phyloP scores from a whole-genome alignment of 208 protist genomes.

The Leishmania mexicana region DNA sequence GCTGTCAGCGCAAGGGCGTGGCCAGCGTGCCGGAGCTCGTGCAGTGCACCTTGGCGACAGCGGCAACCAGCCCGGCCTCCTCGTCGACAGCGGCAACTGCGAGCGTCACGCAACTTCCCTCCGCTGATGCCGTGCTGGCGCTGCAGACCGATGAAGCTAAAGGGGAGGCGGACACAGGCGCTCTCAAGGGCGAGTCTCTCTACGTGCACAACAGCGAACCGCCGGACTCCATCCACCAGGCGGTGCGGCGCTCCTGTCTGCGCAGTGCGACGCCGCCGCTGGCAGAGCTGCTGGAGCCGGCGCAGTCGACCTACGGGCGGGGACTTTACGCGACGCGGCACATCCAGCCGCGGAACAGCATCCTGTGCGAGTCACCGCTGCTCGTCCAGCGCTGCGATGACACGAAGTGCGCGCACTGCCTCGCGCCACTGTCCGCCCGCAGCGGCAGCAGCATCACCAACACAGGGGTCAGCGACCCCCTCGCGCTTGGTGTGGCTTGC shows the following conservation, averaged over 20 bases:
- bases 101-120: conserved; percentile 1
- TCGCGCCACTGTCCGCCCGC: conserved; percentile 33
- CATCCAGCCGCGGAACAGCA: conserved; percentile 39
- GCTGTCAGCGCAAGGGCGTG: conserved; percentile 47
- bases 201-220: conserved; percentile 18
- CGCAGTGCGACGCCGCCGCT: conserved; percentile 29
- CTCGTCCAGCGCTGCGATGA: conserved; percentile 59
- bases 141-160: conserved; percentile 15
- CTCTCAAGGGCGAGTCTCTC: conserved; percentile 28
- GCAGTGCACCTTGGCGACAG: neutral
- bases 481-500: conserved; percentile 38
- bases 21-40: conserved; percentile 20
- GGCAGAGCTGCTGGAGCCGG: conserved; percentile 65
- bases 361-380: conserved; percentile 67
- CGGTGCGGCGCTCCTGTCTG: conserved; percentile 27
- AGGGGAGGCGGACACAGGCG: neutral
- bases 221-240: neutral
- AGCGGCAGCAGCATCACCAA: neutral
- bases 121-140: conserved; percentile 19
- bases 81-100: neutral
- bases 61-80: neutral
- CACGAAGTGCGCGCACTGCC: conserved; percentile 75
- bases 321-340: conserved; percentile 68
- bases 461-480: neutral
- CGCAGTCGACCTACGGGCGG: conserved; percentile 57